phyloP scores from a whole-genome alignment of 371 early-diverging fungal species.

The Actinomucor elegans region DNA sequence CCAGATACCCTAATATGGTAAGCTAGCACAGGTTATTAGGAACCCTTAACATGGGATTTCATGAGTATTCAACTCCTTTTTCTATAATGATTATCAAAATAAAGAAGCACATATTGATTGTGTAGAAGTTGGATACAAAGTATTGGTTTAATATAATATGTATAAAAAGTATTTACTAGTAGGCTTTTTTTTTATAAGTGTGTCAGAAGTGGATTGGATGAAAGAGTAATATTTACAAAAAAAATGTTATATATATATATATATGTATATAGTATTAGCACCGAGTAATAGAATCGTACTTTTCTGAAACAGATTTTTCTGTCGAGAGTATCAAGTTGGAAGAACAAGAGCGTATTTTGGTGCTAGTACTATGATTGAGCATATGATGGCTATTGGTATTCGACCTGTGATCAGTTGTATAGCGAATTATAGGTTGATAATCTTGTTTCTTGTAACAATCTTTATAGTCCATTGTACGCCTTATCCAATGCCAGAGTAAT shows the following conservation, averaged over 20 bases:
- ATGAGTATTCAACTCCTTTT: too few species aligned
- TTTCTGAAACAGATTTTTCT: conserved; percentile 8
- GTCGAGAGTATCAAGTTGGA: neutral
- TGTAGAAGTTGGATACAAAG: too few species aligned
- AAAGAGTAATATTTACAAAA: neutral
- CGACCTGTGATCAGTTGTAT: conserved; percentile 6
- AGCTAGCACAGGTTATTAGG: too few species aligned
- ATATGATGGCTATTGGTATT: neutral
- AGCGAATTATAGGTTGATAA: conserved; percentile 1
- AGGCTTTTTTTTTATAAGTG: too few species aligned
- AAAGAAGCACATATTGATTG: too few species aligned
- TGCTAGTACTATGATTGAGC: too few species aligned
- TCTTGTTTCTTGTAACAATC: neutral
- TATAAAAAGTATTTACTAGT: too few species aligned
- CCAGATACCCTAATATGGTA: too few species aligned
- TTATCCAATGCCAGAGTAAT: conserved; percentile 58
- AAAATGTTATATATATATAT: neutral
- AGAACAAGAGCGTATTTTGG: conserved; percentile 3
- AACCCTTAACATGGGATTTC: too few species aligned
- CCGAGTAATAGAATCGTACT: conserved; percentile 6
- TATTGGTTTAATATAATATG: too few species aligned
- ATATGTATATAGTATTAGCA: conserved; percentile 2
- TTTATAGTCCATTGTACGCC: neutral
- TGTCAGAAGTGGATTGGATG: neutral
- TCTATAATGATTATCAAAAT: too few species aligned